Percentiles rank a stretch among this genome's conserved stretches.
Conservation (phyloP, 2,329 filamentous ascomycete species). For the Colletotrichum sojae region DNA sequence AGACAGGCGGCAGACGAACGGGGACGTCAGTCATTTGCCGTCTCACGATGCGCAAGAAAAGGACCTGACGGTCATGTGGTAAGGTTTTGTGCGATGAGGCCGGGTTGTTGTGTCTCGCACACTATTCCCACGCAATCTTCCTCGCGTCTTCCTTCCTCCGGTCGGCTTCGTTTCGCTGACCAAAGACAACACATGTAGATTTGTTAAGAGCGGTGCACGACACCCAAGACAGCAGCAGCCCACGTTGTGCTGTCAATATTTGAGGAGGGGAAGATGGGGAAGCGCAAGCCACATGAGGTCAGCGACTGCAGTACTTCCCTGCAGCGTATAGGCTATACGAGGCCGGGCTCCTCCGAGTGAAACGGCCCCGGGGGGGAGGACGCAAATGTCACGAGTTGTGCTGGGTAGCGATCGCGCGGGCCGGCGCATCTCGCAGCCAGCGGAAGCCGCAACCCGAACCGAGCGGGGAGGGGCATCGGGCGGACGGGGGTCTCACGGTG, state of each 20-base stretch:
- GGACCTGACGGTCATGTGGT: conserved; percentile 28
- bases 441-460: conserved; percentile 29
- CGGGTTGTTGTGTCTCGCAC: conserved; percentile 1
- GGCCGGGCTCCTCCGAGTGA: conserved; percentile 2
- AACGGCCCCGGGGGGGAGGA: conserved; percentile 4
- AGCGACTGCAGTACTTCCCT: not conserved
- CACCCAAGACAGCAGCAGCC: conserved; percentile 11
- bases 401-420: conserved; percentile 33
- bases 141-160: conserved; percentile 27
- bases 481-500: conserved; percentile 21
- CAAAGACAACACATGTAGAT: too few relatives aligned
- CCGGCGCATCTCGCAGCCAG: conserved; percentile 30
- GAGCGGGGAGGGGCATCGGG: conserved; percentile 7
- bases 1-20: too few relatives aligned
- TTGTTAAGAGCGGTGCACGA: not conserved
- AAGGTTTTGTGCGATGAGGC: conserved; percentile 29
- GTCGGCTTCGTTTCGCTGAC: not conserved
- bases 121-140: not conserved
- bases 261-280: not conserved
- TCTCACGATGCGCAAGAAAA: conserved; percentile 11
- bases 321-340: conserved; percentile 13
- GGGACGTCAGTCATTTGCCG: not conserved
- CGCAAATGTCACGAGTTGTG: conserved; percentile 20
- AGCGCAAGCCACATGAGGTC: conserved; percentile 7
- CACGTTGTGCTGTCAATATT: conserved; percentile 1